Base-by-base conservation (phyloP, 2,329 filamentous ascomycete genomes). In the Calycina marina region DNA sequence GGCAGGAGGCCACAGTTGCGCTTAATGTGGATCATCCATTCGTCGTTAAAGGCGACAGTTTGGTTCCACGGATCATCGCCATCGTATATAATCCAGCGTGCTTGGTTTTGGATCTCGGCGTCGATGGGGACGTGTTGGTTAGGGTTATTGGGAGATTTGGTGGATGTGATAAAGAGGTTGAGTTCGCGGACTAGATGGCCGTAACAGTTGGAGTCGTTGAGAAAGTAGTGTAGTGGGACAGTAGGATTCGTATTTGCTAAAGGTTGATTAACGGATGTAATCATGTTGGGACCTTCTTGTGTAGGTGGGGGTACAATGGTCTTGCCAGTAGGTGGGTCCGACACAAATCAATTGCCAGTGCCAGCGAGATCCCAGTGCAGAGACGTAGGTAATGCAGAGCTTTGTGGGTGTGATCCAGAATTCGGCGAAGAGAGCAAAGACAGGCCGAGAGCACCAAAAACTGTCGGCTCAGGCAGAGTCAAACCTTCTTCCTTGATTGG, bases 1-100 rank as follows among this genome's bases (percentile, higher is more conserved):
- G 57, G 54, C 3, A 65, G 49, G 17, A 76, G 63, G 12, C 68
- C 68, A 1, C 56, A 59, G 29, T 69, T 62, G 8, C 68, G 62
- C 50, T 77, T 76, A 56, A 77, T 75, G 27, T 70, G 62, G 35
- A 63, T 59, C 9, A 77, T 58, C 72, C 72, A 77, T 50, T 76
- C 70, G 1, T 59, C 61, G 40, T 76, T 75, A 45, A 76, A 72
- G 17, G 70, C 70, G 1, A 68, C 67, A 0, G 71, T 76, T 42
- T 72, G 65, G 47, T 76, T 75, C 66, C 69, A 74, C 2, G 68
- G 67, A 43, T 75, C 71, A 35, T 75, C 71, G 62, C 72, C 69
- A 34, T 75, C 69, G 36, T 72, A 76, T 1, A 74, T 53, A 20
- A 75, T 62, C 67, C 69, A 75, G 12, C 71, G 62, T 2, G 71